Conservation (phyloP, 2,329 filamentous ascomycete species). For the Fusarium nygamai region DNA sequence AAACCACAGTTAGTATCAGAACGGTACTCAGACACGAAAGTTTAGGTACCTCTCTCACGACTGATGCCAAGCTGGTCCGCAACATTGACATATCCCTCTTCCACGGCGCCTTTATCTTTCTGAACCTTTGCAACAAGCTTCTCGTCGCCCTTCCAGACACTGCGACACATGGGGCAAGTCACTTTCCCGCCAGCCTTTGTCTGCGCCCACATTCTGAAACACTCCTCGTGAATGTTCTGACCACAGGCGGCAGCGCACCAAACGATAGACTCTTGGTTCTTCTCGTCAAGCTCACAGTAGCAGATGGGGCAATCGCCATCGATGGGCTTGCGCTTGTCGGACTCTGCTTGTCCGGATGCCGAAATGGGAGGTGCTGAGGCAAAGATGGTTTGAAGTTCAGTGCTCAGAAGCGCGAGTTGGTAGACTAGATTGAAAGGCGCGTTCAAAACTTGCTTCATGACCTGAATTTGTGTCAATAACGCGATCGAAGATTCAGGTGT, state of each 20-base stretch:
- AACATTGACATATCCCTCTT: slow-evolving; percentile 71
- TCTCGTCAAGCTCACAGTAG: slow-evolving; percentile 57
- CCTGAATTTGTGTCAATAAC: slow-evolving; percentile 45
- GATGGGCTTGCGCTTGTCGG: slow-evolving; percentile 57
- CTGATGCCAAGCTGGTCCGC: slow-evolving; percentile 69
- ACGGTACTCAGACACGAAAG: not conserved
- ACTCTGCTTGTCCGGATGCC: slow-evolving; percentile 41
- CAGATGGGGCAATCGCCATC: slow-evolving; percentile 69
- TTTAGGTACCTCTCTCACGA: slow-evolving; percentile 56
- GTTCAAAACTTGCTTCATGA: slow-evolving; percentile 68
- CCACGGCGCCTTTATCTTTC: slow-evolving; percentile 54
- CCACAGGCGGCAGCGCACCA: slow-evolving; percentile 63
- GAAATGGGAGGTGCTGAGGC: slow-evolving; percentile 62
- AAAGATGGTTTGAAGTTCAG: slow-evolving; percentile 70
- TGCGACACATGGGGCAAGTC: slow-evolving; percentile 71
- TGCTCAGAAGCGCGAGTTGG: slow-evolving; percentile 68
- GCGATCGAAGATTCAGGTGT: rapidly evolving
- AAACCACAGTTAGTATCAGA: slow-evolving; percentile 9
- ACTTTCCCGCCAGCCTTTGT: slow-evolving; percentile 54
- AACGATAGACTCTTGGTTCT: slow-evolving; percentile 52
- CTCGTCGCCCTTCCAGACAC: slow-evolving; percentile 61
- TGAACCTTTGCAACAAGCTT: slow-evolving; percentile 55
- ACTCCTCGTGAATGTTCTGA: slow-evolving; percentile 64
- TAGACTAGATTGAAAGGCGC: slow-evolving; percentile 66
- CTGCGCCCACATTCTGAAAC: slow-evolving; percentile 64